These are phyloP conservation scores for Tuber magnatum DNA, from an alignment of 495 filamentous ascomycete species.

Conservation along the genomic window DNA sequence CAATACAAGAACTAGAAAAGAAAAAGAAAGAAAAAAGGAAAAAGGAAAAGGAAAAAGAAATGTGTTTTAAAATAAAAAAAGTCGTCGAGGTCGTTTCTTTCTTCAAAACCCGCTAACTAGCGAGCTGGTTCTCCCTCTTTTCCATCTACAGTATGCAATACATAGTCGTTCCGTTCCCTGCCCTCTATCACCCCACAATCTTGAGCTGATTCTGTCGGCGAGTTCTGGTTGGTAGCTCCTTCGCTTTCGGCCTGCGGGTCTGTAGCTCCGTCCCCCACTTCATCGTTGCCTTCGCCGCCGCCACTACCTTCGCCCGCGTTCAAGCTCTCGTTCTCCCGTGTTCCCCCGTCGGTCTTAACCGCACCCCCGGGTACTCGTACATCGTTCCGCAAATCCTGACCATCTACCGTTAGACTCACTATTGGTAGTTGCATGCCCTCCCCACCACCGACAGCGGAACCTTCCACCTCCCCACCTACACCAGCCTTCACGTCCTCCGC, in stretches of 20 bases:
- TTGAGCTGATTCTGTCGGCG: background rate
- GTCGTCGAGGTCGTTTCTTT: background rate
- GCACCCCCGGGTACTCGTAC: background rate
- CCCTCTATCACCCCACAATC: background rate
- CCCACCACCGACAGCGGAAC: background rate
- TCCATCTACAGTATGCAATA: background rate
- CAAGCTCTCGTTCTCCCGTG: background rate
- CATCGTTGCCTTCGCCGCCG: background rate
- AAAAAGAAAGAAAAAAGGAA: background rate
- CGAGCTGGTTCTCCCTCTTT: background rate
- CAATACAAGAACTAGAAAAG: background rate
- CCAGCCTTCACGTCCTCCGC: background rate
- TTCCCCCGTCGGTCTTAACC: background rate
- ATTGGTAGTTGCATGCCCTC: background rate
- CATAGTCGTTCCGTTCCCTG: background rate
- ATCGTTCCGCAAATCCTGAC: background rate
- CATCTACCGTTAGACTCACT: background rate
- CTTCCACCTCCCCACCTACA: background rate
- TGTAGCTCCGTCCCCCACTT: background rate
- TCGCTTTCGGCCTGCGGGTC: background rate
- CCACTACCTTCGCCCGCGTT: background rate
- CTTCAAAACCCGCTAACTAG: background rate
- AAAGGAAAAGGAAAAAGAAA: too few species aligned
- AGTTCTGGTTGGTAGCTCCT: background rate
- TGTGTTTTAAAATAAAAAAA: background rate